A percentile compares a stretch with the other conserved stretches of the same genome.
Conservation (phyloP, 2,329 filamentous ascomycete species). For the Bipolaris sorokiniana region DNA sequence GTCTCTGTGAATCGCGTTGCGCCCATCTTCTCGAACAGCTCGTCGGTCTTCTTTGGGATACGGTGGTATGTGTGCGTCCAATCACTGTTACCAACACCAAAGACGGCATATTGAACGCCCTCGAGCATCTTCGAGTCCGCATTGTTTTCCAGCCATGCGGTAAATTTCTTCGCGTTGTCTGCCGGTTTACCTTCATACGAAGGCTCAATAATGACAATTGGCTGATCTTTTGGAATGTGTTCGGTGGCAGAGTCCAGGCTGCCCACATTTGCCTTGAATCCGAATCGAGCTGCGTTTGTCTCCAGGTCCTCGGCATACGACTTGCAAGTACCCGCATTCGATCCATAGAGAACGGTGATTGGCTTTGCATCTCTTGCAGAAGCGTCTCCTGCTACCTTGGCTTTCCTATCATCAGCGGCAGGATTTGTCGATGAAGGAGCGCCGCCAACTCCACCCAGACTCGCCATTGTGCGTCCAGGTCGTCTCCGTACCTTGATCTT, state of each 20-base stretch:
- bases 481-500: conserved; percentile 14
- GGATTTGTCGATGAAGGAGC: neutral
- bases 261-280: conserved; percentile 53
- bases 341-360: conserved; percentile 74
- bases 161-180: conserved; percentile 73
- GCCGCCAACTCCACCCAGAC: neutral
- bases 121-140: conserved; percentile 58
- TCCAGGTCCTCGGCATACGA: conserved; percentile 69
- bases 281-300: conserved; percentile 63
- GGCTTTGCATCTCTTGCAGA: conserved; percentile 44
- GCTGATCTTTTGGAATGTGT: conserved; percentile 64
- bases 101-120: conserved; percentile 68
- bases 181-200: conserved; percentile 77
- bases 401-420: neutral
- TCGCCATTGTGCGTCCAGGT: conserved; percentile 13
- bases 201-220: conserved; percentile 70
- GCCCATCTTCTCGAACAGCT: conserved; percentile 59
- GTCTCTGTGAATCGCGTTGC: conserved; percentile 39
- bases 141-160: conserved; percentile 67
- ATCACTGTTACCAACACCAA: conserved; percentile 69
- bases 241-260: conserved; percentile 68
- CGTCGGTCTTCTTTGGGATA: conserved; percentile 68
- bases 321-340: conserved; percentile 77
- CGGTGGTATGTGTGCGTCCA: conserved; percentile 68
- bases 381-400: neutral